Evolutionary conservation across 2,329 filamentous ascomycete genomes (phyloP).

Genomic region (Aspergillus piperis): DNA sequence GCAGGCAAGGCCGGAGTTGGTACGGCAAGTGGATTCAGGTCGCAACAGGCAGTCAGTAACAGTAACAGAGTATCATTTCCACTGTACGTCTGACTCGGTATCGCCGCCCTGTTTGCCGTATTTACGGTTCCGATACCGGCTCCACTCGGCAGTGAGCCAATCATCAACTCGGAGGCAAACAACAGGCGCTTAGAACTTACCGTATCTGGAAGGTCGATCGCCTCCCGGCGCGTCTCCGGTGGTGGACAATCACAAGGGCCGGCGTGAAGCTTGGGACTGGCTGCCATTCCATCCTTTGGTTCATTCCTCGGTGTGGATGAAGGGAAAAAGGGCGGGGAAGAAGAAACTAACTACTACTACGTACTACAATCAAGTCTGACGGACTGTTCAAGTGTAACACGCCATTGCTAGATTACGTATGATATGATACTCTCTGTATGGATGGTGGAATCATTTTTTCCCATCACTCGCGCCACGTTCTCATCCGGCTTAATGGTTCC

Average conservation of each 20-base stretch:
- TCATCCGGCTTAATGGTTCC: not conserved
- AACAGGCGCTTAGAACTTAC: not conserved
- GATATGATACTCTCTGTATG: not conserved
- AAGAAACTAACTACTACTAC: not conserved
- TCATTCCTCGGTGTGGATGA: not conserved
- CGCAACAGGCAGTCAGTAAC: not conserved
- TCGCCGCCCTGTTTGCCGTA: not conserved
- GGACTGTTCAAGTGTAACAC: no score
- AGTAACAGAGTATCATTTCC: no score
- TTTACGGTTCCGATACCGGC: not conserved
- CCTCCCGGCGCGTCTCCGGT: constrained; percentile 5
- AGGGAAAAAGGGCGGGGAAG: not conserved
- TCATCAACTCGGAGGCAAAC: not conserved
- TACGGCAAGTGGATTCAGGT: constrained; percentile 2
- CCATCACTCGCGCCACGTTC: constrained; percentile 8
- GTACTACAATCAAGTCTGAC: not conserved
- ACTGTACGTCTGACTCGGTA: not conserved
- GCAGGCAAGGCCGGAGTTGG: not conserved
- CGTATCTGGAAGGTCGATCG: constrained; percentile 1
- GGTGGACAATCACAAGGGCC: not conserved
- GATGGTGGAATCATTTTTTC: not conserved
- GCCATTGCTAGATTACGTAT: no score
- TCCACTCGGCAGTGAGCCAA: not conserved
- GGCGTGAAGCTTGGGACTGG: not conserved
- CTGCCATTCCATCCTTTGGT: not conserved